Conservation (phyloP, 2,329 filamentous ascomycete genomes). For the Epichloe sibirici region DNA sequence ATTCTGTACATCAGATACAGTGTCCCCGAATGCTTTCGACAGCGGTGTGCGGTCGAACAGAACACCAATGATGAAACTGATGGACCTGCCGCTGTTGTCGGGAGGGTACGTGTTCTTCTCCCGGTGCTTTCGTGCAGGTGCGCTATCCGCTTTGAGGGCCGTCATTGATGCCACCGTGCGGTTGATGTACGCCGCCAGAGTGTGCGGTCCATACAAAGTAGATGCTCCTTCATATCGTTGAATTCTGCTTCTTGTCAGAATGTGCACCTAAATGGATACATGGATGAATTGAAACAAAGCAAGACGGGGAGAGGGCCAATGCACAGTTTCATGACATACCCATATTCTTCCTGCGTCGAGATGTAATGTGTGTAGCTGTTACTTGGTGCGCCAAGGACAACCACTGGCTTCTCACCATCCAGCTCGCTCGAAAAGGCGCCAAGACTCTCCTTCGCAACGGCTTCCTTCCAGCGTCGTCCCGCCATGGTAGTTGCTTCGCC, state of each 20-base stretch:
- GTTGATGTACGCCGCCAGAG: constrained; percentile 78
- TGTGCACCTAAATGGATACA: background rate
- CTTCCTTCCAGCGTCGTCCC: constrained; percentile 71
- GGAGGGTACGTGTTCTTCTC: constrained; percentile 51
- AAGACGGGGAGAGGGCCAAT: background rate
- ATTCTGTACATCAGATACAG: constrained; percentile 39
- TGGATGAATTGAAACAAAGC: background rate
- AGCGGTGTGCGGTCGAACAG: constrained; percentile 56
- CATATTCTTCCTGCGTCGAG: constrained; percentile 54
- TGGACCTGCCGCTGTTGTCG: constrained; percentile 60
- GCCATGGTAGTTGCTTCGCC: constrained; percentile 89
- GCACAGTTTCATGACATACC: constrained; percentile 10
- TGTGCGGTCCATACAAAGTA: constrained; percentile 75
- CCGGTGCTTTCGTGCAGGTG: constrained; percentile 14
- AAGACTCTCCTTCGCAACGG: constrained; percentile 42
- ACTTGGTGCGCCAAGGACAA: constrained; percentile 74
- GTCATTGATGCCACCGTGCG: constrained; percentile 58
- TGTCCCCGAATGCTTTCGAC: constrained; percentile 57
- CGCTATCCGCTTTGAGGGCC: constrained; percentile 42
- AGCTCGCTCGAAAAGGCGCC: constrained; percentile 28
- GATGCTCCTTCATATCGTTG: constrained; percentile 88
- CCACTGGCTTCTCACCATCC: constrained; percentile 41
- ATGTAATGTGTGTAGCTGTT: constrained; percentile 82
- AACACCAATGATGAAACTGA: constrained; percentile 70
- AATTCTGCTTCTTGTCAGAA: constrained; percentile 28